Base-by-base conservation (phyloP, 2,329 filamentous ascomycete species). In the Thielaviopsis punctulata region DNA sequence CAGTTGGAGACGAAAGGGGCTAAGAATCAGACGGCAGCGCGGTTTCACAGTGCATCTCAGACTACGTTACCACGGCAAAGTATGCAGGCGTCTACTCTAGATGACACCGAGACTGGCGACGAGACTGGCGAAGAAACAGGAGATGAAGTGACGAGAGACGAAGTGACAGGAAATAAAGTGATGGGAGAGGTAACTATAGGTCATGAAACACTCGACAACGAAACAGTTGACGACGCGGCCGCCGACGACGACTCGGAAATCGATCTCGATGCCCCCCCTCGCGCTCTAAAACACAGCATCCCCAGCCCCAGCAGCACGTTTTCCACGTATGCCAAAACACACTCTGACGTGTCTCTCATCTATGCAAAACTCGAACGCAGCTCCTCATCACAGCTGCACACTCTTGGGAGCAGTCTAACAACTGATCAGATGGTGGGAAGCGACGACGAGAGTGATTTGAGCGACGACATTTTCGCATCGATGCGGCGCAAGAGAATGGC, bases 71-170 rank as follows among this genome's bases (percentile, higher is more conserved):
- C 13, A 15, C 30, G 13, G 4, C 30, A 15, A 12, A n/a, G 13
- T 1, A 15, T n/a, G 2, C n/a, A n/a, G n/a, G n/a, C n/a, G n/a
- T n/a, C n/a, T n/a, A n/a, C n/a, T n/a, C n/a, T n/a, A n/a, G 30
- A 36, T 7, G 30, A n/a, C 13, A n/a, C 30, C 39, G 15, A 24
- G 43, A 3, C 33, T 19, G 2, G 33, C 27, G 43, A n/a, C 21
- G 22, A 44, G 24, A 3, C 8, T 4, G 1, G 64, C 62, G 52
- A 65, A 59, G 50, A 69, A 73, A 58, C 63, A 58, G 25, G 59
- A 59, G 62, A 59, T 10, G 44, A 66, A 48, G 55, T 58, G 6
- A 55, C 56, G 22, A 57, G 23, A 57, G 52, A 45, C 57, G 54
- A 55, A 56, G n/a, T n/a, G n/a, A n/a, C 12, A 36, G 30, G n/a